Evolutionary conservation across 768 basidiomycete species (phyloP).

Genomic region (Cystobasidium ongulense): DNA sequence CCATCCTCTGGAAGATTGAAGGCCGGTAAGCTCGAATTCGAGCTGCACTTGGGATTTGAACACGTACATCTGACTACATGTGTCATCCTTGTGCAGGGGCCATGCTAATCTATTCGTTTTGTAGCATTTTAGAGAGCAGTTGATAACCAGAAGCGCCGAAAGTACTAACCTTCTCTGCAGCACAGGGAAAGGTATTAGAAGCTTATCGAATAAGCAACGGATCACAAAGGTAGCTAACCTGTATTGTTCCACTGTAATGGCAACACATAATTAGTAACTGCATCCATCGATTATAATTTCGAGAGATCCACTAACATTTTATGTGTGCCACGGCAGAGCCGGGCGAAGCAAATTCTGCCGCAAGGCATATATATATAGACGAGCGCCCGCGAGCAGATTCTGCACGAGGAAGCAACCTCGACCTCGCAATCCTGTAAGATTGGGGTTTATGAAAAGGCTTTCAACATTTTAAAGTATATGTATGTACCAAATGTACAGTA

Average conservation of each 20-base stretch:
- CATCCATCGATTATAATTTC: background rate
- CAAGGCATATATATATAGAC: too few species aligned
- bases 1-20: background rate
- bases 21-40: background rate
- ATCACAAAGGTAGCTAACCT: background rate
- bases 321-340: slow-evolving; percentile 11
- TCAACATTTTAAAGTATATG: too few species aligned
- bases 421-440: too few species aligned
- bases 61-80: slow-evolving; percentile 41
- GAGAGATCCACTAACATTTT: background rate
- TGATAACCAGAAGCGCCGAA: too few species aligned
- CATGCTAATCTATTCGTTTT: slow-evolving; percentile 99
- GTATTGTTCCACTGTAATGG: background rate
- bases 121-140: too few species aligned
- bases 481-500: too few species aligned
- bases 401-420: too few species aligned
- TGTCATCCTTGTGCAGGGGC: slow-evolving; percentile 99
- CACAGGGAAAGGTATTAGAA: background rate
- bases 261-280: slow-evolving; percentile 77
- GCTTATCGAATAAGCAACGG: background rate
- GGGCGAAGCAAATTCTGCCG: background rate
- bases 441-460: too few species aligned
- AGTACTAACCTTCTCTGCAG: too few species aligned
- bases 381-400: too few species aligned
- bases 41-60: background rate